Evolutionary conservation across 2,329 filamentous ascomycete genomes (phyloP), one percentile per base, ranked within the genome.

Genomic region (Rasamsonia emersonii): DNA sequence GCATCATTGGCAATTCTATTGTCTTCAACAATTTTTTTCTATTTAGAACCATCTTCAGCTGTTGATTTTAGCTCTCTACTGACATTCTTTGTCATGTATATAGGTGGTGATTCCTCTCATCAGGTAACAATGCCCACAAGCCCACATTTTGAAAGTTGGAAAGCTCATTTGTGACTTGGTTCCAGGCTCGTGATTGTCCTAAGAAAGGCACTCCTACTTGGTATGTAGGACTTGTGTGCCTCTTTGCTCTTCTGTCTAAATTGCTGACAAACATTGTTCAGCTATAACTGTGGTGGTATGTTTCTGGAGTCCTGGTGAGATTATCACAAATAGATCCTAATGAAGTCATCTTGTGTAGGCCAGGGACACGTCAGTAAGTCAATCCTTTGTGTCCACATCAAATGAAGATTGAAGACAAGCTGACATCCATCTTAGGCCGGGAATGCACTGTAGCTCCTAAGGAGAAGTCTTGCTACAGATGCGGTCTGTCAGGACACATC

Each of bases 401-500:
- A 9, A 15, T 30, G n/a, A 23, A 9, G 25, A n/a, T 13, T 37
- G 27, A 18, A n/a, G n/a, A 38, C 27, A 30, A 32, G 42, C 37
- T 36, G 33, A 51, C 36, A 33, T 27, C 30, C 34, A 10, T n/a
- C 36, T 17, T 41, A 82, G 79, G 82, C 74, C 85, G 88, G 62
- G 89, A 96, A 59, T 96, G 89, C 73, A 79, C 82, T 42, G 78
- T 85, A 60, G 81, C 86, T 38, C 77, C 83, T 53, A 93, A 93
- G 72, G 86, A 94, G 65, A 86, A 76, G 58, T 67, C 72, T 30
- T 77, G 74, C 65, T 77, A 77, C 53, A 63, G 64, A 41, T 69
- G 65, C 69, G 84, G 84, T 56, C 76, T 83, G 62, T 66, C 78
- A 47, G 89, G 86, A 42, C 89, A 96, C 73, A 83, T 95, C 61